Evolutionary conservation across 176 grass and related monocot species (phyloP).

Genomic region (Ampelocalamus luodianensis): DNA sequence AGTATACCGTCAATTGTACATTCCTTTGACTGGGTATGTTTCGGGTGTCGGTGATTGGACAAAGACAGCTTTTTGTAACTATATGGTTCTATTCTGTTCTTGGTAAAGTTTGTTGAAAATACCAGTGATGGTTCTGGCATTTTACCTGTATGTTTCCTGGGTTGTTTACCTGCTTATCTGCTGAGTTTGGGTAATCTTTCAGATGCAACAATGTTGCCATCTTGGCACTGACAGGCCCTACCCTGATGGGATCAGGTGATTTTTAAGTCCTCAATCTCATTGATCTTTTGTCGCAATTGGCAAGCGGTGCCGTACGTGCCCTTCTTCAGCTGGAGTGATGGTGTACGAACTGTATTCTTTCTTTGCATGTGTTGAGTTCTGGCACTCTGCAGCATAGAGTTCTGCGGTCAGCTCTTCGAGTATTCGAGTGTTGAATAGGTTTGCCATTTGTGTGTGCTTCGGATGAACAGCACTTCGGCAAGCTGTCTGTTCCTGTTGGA

Average conservation of each 20-base stretch:
- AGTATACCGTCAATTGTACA: slow-evolving; percentile 37
- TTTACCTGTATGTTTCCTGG: not conserved
- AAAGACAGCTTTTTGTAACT: not conserved
- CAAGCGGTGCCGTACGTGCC: not conserved
- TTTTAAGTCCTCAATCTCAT: not conserved
- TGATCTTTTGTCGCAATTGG: not conserved
- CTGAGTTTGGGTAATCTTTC: not conserved
- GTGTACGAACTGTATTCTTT: not conserved
- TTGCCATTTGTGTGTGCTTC: not conserved
- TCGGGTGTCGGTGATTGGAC: not conserved
- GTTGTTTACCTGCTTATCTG: not conserved
- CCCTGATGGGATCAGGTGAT: not conserved
- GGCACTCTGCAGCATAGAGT: not conserved
- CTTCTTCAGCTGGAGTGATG: not conserved
- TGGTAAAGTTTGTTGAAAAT: slow-evolving; percentile 3
- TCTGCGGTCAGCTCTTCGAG: not conserved
- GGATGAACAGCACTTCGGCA: not conserved
- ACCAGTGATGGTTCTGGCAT: not conserved
- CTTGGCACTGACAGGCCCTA: not conserved
- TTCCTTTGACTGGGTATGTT: slow-evolving; percentile 17
- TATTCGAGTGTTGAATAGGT: not conserved
- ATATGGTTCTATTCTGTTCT: slow-evolving; percentile 8
- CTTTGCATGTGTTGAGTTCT: not conserved
- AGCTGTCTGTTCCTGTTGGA: not conserved
- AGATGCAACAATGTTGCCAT: not conserved